Base-by-base conservation (phyloP, 768 basidiomycete genomes). In the Mycena kentingensis region DNA sequence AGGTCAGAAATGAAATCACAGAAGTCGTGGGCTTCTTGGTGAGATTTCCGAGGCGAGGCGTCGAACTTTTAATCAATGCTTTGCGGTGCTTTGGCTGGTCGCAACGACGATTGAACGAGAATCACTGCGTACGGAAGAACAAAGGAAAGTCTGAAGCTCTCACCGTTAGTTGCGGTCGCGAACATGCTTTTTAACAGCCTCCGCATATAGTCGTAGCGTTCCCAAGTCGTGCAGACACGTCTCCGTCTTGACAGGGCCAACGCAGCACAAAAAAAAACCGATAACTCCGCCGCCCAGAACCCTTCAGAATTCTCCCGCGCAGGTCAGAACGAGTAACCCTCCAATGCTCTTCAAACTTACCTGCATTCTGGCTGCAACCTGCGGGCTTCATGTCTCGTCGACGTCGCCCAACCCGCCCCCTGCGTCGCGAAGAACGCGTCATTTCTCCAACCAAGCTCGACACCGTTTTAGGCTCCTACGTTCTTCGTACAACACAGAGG, bases 381-480 rank as follows among this genome's bases (percentile, higher is more conserved):
- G 45, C 5, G 51, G 58, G 1, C 46, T 60, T 8, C 54, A 60
- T n/a, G 36, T 34, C 6, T 36, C 54, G 24, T 42, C 54, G 28
- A 60, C 58, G 6, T 55, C 58, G 4, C 58, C 58, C 5, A 60
- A 55, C 21, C 58, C 54, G 5, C 58, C 58, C n/a, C 19, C 37
- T 25, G 4, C 19, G 15, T 1, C 8, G 28, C 16, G 48, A 43
- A 21, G 54, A 55, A 27, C 38, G 34, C 12, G 27, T 24, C 3
- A 55, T 52, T 21, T 38, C 45, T 16, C 46, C 51, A 18, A 52
- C 54, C 21, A 19, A n/a, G 18, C 25, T 55, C 5, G 54, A 60
- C 15, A 48, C 48, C 6, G 35, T 60, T 7, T 26, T 58, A 18
- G 51, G 27, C 6, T 52, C 47, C 5, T 47, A 39, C 15, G 38